phyloP scores from a whole-genome alignment of 345 rosid species.

The Abelmoschus esculentus region DNA sequence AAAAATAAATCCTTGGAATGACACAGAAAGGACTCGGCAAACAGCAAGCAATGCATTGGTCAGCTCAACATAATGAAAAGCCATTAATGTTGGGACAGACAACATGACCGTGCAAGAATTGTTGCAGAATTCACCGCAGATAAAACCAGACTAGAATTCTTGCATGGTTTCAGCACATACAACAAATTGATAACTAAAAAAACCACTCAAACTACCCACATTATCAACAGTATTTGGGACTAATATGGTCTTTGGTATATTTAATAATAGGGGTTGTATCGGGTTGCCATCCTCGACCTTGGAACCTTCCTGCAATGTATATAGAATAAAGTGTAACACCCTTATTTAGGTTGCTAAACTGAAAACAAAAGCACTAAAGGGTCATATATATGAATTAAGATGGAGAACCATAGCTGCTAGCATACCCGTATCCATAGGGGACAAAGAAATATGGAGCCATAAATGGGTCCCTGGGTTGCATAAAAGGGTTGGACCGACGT shows the following conservation, averaged over 20 bases:
- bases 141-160: constrained; percentile 1
- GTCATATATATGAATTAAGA: background rate
- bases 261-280: constrained; percentile 60
- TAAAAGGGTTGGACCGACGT: constrained; percentile 38
- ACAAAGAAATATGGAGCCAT: constrained; percentile 41
- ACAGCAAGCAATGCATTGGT: too few species aligned
- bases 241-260: background rate
- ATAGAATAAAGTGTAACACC: background rate
- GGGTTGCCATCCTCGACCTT: constrained; percentile 53
- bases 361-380: background rate
- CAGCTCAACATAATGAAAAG: background rate
- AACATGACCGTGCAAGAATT: background rate
- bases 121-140: background rate
- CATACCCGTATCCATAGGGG: constrained; percentile 66
- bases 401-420: background rate
- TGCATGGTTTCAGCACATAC: constrained; percentile 1
- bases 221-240: background rate
- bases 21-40: background rate
- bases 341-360: background rate
- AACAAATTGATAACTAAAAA: background rate
- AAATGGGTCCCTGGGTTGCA: constrained; percentile 31
- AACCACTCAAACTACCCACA: background rate
- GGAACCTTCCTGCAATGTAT: constrained; percentile 47
- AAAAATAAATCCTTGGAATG: background rate
- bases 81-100: background rate